Evolutionary conservation across 495 filamentous ascomycete species (phyloP).

Genomic region (Neurospora sp.): DNA sequence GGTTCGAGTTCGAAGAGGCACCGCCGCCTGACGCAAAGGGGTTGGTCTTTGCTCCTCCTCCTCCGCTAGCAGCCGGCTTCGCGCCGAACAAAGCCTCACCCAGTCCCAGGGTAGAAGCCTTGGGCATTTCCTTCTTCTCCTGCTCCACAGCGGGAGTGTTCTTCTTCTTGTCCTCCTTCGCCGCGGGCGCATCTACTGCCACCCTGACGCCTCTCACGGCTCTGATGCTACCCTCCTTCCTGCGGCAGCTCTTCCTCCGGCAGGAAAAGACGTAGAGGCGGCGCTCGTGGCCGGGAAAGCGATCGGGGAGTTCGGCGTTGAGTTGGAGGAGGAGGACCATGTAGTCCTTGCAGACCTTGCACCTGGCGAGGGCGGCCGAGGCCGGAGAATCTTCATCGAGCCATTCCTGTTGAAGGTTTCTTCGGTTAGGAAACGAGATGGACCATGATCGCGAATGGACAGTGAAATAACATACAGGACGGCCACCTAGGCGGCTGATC

Average conservation of each 20-base stretch:
- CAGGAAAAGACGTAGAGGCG: slow-evolving; percentile 80
- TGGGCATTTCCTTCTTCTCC: slow-evolving; percentile 1
- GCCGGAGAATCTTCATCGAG: slow-evolving; percentile 56
- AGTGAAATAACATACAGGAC: slow-evolving; percentile 53
- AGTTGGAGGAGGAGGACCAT: slow-evolving; percentile 84
- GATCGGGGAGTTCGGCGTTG: slow-evolving; percentile 79
- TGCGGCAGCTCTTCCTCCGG: slow-evolving; percentile 64
- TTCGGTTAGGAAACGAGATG: background rate
- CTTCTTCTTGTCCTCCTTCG: slow-evolving; percentile 13
- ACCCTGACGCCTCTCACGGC: slow-evolving; percentile 56
- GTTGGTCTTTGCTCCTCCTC: slow-evolving; percentile 26
- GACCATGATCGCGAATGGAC: background rate
- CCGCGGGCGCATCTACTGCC: slow-evolving; percentile 17
- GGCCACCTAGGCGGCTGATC: slow-evolving; percentile 83
- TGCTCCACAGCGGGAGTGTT: slow-evolving; percentile 5
- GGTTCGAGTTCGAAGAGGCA: slow-evolving; percentile 26
- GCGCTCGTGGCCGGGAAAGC: slow-evolving; percentile 75
- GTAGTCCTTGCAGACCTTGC: slow-evolving; percentile 75
- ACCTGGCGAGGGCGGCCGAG: slow-evolving; percentile 71
- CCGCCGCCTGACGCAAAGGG: slow-evolving; percentile 41
- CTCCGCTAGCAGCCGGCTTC: slow-evolving; percentile 19
- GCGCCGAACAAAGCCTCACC: slow-evolving; percentile 49
- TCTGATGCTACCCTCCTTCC: slow-evolving; percentile 71
- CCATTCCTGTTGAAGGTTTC: slow-evolving; percentile 55
- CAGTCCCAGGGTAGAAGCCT: slow-evolving; percentile 20